Evolutionary conservation across 2,329 filamentous ascomycete genomes (phyloP), one percentile per base, ranked within the genome.

Genomic region (Colletotrichum lupini): DNA sequence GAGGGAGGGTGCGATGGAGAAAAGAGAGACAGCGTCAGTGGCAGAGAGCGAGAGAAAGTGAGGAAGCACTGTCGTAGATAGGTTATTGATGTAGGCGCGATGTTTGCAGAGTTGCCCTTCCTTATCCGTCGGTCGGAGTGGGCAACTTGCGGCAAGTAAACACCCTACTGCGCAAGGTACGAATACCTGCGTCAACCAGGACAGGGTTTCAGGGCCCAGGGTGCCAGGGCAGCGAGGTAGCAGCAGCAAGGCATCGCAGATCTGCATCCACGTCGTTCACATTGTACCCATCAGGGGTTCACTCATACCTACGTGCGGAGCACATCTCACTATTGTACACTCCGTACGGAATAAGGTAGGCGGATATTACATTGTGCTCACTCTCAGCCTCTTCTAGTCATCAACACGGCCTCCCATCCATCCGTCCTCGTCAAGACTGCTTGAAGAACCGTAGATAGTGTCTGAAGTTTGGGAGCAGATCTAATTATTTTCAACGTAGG

Each of bases 41-140:
- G n/a, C 22, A 56, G 57, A 30, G 69, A 60, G 32, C 28, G 42
- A 46, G 16, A 58, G 56, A 32, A 32, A 28, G 11, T 26, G 53
- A 59, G 14, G 65, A 52, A 30, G 49, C 37, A 42, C 14, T 42
- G 16, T 16, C 37, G 37, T 32, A 19, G 16, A 6, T 19, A 19
- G 37, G 16, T 19, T 68, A 42, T 59, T 42, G 19, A 32, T 58
- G 19, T 59, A 64, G 16, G 62, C n/a, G 59, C 66, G 59, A 72
- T 72, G 66, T 69, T 72, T 69, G 66, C 59, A 55, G 56, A 57
- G 46, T 63, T 42, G 28, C 37, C 56, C 37, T 69, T 26, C 37
- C 53, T 42, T 37, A 59, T 72, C 53, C 66, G 69, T 61, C 66
- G 24, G 64, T 56, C 53, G 37, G 65, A 53, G 57, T 63, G 52